These are phyloP conservation scores for Suillus plorans DNA, from an alignment of 768 basidiomycete genomes.

Conservation along the genomic window DNA sequence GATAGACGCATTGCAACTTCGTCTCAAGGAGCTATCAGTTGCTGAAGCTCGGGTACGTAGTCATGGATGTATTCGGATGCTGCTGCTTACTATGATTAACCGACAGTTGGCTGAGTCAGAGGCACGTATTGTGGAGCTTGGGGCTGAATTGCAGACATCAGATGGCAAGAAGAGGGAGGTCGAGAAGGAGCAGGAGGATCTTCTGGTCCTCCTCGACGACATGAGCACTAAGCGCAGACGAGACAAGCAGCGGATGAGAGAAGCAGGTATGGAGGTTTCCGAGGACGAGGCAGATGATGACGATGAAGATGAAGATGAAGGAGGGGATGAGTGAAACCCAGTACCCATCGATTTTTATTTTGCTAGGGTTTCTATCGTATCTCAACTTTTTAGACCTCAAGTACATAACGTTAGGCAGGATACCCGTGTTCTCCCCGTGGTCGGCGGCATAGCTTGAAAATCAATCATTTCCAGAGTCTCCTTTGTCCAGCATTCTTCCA, in stretches of 20 bases:
- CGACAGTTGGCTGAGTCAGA: constrained; percentile 46
- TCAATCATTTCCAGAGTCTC: neutral
- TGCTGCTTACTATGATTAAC: constrained; percentile 3
- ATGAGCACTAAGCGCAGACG: constrained; percentile 78
- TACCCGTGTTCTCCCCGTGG: neutral
- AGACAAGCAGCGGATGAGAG: constrained; percentile 79
- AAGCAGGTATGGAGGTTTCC: constrained; percentile 81
- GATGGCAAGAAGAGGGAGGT: constrained; percentile 74
- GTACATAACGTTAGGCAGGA: neutral
- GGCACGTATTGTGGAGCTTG: constrained; percentile 45
- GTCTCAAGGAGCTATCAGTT: constrained; percentile 45
- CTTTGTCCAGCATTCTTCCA: neutral
- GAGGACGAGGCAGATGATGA: constrained; percentile 88
- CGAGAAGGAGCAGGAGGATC: constrained; percentile 96
- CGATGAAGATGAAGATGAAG: constrained; percentile 40
- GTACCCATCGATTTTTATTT: neutral
- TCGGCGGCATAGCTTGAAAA: neutral
- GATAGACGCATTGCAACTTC: constrained; percentile 64
- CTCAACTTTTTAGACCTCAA: neutral
- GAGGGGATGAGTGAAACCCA: constrained; percentile 16
- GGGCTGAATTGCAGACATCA: constrained; percentile 47
- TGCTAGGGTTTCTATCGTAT: neutral
- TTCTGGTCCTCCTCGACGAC: constrained; percentile 92
- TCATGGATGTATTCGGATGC: neutral
- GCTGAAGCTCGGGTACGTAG: constrained; percentile 38